A percentile compares a stretch with the other conserved stretches of the same genome.
Conservation (phyloP, 2,329 filamentous ascomycete species). For the Acrocalymma vagum region DNA sequence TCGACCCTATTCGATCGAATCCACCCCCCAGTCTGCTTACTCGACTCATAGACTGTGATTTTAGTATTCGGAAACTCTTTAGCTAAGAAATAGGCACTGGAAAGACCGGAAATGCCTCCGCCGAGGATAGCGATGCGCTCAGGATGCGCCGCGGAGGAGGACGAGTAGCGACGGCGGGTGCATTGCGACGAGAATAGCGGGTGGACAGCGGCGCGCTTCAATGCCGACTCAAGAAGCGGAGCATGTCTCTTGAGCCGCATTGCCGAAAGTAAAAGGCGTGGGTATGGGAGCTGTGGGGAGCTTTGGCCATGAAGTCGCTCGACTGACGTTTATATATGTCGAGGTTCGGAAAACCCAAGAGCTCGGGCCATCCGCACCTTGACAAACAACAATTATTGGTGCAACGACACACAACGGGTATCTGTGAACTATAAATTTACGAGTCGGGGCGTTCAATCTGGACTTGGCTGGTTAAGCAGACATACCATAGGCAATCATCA, state of each 20-base stretch:
- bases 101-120: slow-evolving; percentile 61
- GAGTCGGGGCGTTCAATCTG: slow-evolving; percentile 4
- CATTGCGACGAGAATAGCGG: slow-evolving; percentile 28
- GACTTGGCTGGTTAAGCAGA: background rate
- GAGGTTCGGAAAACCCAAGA: slow-evolving; percentile 17
- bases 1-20: slow-evolving; percentile 72
- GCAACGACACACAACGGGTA: background rate
- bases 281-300: slow-evolving; percentile 15
- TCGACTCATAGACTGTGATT: slow-evolving; percentile 84
- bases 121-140: slow-evolving; percentile 59
- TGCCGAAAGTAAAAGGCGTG: slow-evolving; percentile 36
- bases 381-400: background rate
- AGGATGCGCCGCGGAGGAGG: slow-evolving; percentile 33
- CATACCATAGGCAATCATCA: background rate
- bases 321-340: too few relatives aligned
- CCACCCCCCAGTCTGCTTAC: slow-evolving; percentile 81
- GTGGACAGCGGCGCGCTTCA: slow-evolving; percentile 33
- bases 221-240: slow-evolving; percentile 39
- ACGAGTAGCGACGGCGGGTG: slow-evolving; percentile 20
- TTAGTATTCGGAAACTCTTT: slow-evolving; percentile 71
- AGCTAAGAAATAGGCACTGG: slow-evolving; percentile 73
- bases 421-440: slow-evolving; percentile 1
- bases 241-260: slow-evolving; percentile 49
- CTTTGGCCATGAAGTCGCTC: slow-evolving; percentile 16
- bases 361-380: slow-evolving; percentile 21